A percentile compares a stretch with the other conserved stretches of the same genome.
Conservation (phyloP, 2,329 filamentous ascomycete species). For the Didymella lethalis region DNA sequence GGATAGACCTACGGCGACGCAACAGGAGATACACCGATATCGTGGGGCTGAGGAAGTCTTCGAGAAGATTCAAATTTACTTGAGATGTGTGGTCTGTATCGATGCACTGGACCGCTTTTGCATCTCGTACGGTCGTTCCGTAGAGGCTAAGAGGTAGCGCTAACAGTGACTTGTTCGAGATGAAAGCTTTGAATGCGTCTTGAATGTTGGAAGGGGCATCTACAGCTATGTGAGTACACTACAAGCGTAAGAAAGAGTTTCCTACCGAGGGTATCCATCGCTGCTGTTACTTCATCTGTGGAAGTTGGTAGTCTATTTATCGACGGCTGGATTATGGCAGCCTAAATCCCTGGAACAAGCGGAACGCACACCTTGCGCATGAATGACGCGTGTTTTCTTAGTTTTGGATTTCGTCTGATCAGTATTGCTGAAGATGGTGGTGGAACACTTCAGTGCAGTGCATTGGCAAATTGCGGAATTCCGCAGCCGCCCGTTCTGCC, state of each 20-base stretch:
- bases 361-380: not conserved
- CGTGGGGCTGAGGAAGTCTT: constrained; percentile 24
- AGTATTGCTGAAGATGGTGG: not conserved
- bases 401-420: not conserved
- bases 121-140: constrained; percentile 3
- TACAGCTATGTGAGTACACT: not conserved
- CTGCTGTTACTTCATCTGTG: not conserved
- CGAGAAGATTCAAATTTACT: constrained; percentile 27
- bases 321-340: not conserved
- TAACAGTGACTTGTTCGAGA: constrained; percentile 12
- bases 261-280: not conserved
- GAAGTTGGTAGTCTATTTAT: not conserved
- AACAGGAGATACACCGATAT: constrained; percentile 34
- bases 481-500: not conserved
- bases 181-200: constrained; percentile 24
- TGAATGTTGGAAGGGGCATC: constrained; percentile 2
- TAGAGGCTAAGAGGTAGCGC: constrained; percentile 23
- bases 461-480: not conserved
- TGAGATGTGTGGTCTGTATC: constrained; percentile 19
- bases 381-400: not conserved
- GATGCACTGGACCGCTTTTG: constrained; percentile 14
- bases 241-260: no score
- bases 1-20: constrained; percentile 22
- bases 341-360: not conserved
- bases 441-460: not conserved